Base-by-base conservation (phyloP, 2,329 filamentous ascomycete species). In the Fusarium fracticaudum region DNA sequence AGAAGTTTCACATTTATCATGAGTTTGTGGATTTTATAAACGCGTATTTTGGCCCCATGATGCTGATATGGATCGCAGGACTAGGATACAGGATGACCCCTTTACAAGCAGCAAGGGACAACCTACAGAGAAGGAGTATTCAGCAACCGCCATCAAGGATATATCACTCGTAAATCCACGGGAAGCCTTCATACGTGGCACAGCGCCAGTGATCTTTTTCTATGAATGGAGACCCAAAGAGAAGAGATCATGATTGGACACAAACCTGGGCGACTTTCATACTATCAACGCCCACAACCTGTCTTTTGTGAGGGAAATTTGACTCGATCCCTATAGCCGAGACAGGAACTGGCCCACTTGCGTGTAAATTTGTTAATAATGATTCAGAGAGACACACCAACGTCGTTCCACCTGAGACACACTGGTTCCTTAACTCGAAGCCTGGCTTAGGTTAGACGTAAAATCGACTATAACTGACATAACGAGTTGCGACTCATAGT, bases 361-460 rank as follows among this genome's bases (percentile, higher is more conserved):
- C 64, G 12, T 61, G 69, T 54, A 69, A 75, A 50, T 33, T 64
- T 73, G 40, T 71, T 20, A 69, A 80, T 6, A 81, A 84, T 53
- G 76, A 74, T 11, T 70, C 83, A 2, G 77, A 83, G 41, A 48
- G 44, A 4, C 77, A 80, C 38, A 69, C 77, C 14, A 75, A 82
- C 8, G 64, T 80, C 12, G 71, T 82, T 10, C 68, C 73, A 8
- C 69, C 78, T 5, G 80, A 83, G 48, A 80, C 73, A 5, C 80
- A 83, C 51, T 83, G 82, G 79, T 78, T 79, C 24, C 71, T 84
- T 55, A 83, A 82, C 68, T 81, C 79, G 41, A 83, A 83, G 71
- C 81, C 76, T 12, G 81, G 76, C 80, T 8, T 84, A 80, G 80
- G 74, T 81, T 17, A 80, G 82, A 11, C 81, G 79, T 54, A 82